Evolutionary conservation across 129 eudicot species (phyloP), one percentile per base, ranked within the genome.

Genomic region (Apium graveolens): DNA sequence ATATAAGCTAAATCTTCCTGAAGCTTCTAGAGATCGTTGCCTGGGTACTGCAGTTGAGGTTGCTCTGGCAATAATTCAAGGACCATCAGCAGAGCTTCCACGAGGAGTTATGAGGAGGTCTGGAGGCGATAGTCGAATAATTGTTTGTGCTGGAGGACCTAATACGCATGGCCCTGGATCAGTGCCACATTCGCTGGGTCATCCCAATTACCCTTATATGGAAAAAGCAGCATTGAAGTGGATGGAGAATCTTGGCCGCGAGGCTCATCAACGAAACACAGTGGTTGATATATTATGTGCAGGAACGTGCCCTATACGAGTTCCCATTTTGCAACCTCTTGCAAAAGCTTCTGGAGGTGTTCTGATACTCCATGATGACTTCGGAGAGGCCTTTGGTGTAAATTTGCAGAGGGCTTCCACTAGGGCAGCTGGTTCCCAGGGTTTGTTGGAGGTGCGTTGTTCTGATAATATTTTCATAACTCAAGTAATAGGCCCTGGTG

Each of bases 361-460:
- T 78, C 78, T 95, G 76, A 82, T 95, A 70, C 90, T 91, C 57
- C 98, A 95, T 71, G 98, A 95, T 78, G 98, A 95, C 79, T 95
- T 95, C 55, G 98, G 98, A 16, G 98, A 95, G 82, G 98, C 96
- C 21, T 95, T 91, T 70, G 98, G 98, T 75, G 98, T 95, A 75
- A 95, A 95, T 65, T 81, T 95, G 86, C 98, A 95, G 84, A 78
- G 97, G 76, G 97, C 98, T 32, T 87, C 97, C 21, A 84, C 84
- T 20, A 88, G 97, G 73, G 89, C 97, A 4, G 96, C 89, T 14
- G 98, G 98, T 81, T 90, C 97, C 69, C 92, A 91, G 74, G 98
- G 98, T 76, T 85, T 90, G 53, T 73, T 95, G 86, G 98, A 95
- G 83, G 87, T 95, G 31, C 96, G 98, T 17, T 90, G 96, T 80